phyloP scores from a whole-genome alignment of 192 early-diverging fungal genomes.

The Kickxella alabastrina region DNA sequence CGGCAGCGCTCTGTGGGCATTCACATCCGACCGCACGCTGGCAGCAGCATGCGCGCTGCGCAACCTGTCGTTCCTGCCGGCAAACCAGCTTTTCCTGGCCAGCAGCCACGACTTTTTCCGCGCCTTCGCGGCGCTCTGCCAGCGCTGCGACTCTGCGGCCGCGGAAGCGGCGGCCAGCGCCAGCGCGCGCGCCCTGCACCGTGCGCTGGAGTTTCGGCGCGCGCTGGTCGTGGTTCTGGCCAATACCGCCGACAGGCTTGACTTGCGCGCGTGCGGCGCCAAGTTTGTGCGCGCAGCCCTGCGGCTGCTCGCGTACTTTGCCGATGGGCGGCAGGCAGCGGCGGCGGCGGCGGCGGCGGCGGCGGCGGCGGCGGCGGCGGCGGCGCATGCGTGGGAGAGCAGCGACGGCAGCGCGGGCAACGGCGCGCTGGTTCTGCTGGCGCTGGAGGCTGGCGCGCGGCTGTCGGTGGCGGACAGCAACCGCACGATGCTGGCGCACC shows the following conservation, averaged over 20 bases:
- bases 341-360: conserved; percentile 4
- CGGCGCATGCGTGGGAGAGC: conserved; percentile 18
- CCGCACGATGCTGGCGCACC: conserved; percentile 12
- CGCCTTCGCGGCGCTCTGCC: conserved; percentile 12
- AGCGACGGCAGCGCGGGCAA: conserved; percentile 9
- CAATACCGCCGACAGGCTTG: conserved; percentile 30
- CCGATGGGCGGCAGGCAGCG: conserved; percentile 33
- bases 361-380: conserved; percentile 9
- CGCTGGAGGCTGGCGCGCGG: conserved; percentile 34
- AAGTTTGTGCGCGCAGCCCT: conserved; percentile 21
- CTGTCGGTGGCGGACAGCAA: conserved; percentile 25
- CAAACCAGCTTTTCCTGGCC: conserved; percentile 41
- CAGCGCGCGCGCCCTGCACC: conserved; percentile 17
- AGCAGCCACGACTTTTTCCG: conserved; percentile 34
- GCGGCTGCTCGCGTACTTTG: conserved; percentile 36
- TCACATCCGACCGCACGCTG: conserved; percentile 48
- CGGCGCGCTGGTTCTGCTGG: conserved; percentile 13
- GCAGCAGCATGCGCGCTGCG: conserved; percentile 34
- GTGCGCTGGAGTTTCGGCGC: conserved; percentile 43
- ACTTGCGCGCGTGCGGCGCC: conserved; percentile 7
- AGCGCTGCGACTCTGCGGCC: conserved; percentile 17
- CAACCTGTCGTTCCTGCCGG: conserved; percentile 43
- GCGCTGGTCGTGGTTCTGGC: conserved; percentile 33
- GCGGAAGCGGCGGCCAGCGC: too few relatives aligned
- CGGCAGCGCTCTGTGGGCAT: conserved; percentile 40